A percentile compares a stretch with the other conserved stretches of the same genome.
phyloP scores from a whole-genome alignment of 2,329 filamentous ascomycete genomes.

The Fusarium sterilihyphosum region DNA sequence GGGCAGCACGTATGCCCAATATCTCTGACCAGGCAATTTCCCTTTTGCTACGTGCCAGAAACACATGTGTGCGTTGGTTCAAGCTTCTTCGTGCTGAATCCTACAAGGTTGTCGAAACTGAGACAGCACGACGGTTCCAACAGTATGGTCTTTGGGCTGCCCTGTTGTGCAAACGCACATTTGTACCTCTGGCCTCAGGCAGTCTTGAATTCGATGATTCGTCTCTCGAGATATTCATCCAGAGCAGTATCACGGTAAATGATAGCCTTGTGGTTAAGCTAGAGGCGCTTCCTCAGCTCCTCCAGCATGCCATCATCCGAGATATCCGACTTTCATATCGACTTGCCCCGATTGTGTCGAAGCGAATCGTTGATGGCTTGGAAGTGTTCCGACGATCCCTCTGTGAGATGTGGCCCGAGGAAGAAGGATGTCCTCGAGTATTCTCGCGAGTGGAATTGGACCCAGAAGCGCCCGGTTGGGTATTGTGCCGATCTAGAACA shows the following conservation, averaged over 20 bases:
- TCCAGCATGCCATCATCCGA: constrained; percentile 33
- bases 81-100: constrained; percentile 57
- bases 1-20: not conserved
- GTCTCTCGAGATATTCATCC: constrained; percentile 30
- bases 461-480: constrained; percentile 8
- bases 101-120: constrained; percentile 49
- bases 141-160: constrained; percentile 64
- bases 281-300: constrained; percentile 18
- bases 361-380: constrained; percentile 13
- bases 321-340: constrained; percentile 38
- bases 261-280: constrained; percentile 41
- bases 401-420: constrained; percentile 36
- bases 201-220: constrained; percentile 5
- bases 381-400: constrained; percentile 30
- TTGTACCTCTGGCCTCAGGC: constrained; percentile 22
- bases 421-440: constrained; percentile 16
- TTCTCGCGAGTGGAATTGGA: constrained; percentile 6
- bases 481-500: constrained; percentile 26
- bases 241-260: constrained; percentile 38
- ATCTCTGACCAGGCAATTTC: not conserved
- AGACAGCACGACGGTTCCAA: constrained; percentile 48
- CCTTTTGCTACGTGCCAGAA: constrained; percentile 25
- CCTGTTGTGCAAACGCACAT: constrained; percentile 61
- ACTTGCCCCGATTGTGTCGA: constrained; percentile 11
- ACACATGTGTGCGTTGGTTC: constrained; percentile 61